Evolutionary conservation across 1,284 basidiomycete species (phyloP).

Genomic region (Sporisorium exsertum): DNA sequence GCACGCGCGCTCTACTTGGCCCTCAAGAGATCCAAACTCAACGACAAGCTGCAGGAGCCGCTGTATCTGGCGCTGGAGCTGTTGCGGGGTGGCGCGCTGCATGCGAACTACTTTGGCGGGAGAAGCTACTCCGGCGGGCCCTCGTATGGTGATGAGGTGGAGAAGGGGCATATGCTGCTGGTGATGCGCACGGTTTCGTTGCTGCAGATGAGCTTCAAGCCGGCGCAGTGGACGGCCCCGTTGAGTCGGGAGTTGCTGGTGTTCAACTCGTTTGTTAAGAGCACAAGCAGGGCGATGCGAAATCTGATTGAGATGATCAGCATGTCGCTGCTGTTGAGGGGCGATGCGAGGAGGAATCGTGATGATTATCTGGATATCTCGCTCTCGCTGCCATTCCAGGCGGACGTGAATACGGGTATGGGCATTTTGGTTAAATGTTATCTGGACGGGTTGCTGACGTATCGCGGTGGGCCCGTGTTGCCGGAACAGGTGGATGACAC

Average conservation of each 20-base stretch:
- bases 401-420: constrained; percentile 96
- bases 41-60: constrained; percentile 98
- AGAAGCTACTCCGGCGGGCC: constrained; percentile 91
- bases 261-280: constrained; percentile 96
- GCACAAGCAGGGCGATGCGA: constrained; percentile 87
- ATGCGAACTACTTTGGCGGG: constrained; percentile 90
- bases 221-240: constrained; percentile 77
- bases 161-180: constrained; percentile 83
- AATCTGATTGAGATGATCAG: constrained; percentile 90
- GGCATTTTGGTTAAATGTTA: constrained; percentile 91
- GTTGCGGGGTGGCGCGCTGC: constrained; percentile 90
- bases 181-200: constrained; percentile 96
- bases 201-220: constrained; percentile 88
- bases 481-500: constrained; percentile 75
- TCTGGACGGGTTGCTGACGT: constrained; percentile 84
- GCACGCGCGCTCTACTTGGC: constrained; percentile 90
- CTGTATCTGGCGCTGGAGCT: constrained; percentile 89
- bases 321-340: constrained; percentile 88
- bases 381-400: constrained; percentile 80
- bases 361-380: constrained; percentile 94
- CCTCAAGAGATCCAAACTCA: constrained; percentile 81
- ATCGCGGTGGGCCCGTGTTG: constrained; percentile 75
- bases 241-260: constrained; percentile 94
- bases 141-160: constrained; percentile 78
- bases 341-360: constrained; percentile 83